A percentile compares a stretch with the other conserved stretches of the same genome.
Evolutionary conservation across 805 yeast genomes (phyloP).

Genomic region (Brettanomyces bruxellensis): DNA sequence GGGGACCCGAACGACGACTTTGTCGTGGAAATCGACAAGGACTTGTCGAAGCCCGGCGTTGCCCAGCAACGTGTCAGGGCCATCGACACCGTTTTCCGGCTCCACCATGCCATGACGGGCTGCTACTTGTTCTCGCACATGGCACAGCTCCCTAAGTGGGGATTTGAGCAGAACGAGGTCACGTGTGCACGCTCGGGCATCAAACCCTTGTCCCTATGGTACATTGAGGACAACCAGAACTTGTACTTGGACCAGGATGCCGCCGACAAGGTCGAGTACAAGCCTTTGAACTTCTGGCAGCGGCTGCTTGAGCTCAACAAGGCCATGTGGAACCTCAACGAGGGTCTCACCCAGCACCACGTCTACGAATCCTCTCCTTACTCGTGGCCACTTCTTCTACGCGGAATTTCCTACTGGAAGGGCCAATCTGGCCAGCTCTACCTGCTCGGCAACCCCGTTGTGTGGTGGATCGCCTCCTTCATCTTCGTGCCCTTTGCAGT

Average conservation of each 20-base stretch:
- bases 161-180: constrained; percentile 77
- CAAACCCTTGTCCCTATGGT: constrained; percentile 55
- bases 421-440: constrained; percentile 46
- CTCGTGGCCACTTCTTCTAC: constrained; percentile 63
- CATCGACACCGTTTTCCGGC: constrained; percentile 59
- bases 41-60: constrained; percentile 37
- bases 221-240: constrained; percentile 62
- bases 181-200: constrained; percentile 69
- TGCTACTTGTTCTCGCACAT: constrained; percentile 70
- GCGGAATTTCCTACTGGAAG: constrained; percentile 83
- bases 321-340: constrained; percentile 72
- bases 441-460: constrained; percentile 67
- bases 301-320: constrained; percentile 60
- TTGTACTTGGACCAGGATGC: constrained; percentile 30
- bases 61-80: constrained; percentile 55
- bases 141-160: constrained; percentile 74
- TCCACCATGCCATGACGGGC: constrained; percentile 74
- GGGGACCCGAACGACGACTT: constrained; percentile 87
- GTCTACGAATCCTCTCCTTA: constrained; percentile 62
- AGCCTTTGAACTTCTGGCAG: constrained; percentile 40
- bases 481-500: constrained; percentile 41
- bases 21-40: constrained; percentile 60
- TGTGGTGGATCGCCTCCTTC: constrained; percentile 66
- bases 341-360: constrained; percentile 60
- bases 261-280: constrained; percentile 45